These are phyloP conservation scores for Dacryopinax spathularia DNA, from an alignment of 768 basidiomycete species.

Conservation along the genomic window DNA sequence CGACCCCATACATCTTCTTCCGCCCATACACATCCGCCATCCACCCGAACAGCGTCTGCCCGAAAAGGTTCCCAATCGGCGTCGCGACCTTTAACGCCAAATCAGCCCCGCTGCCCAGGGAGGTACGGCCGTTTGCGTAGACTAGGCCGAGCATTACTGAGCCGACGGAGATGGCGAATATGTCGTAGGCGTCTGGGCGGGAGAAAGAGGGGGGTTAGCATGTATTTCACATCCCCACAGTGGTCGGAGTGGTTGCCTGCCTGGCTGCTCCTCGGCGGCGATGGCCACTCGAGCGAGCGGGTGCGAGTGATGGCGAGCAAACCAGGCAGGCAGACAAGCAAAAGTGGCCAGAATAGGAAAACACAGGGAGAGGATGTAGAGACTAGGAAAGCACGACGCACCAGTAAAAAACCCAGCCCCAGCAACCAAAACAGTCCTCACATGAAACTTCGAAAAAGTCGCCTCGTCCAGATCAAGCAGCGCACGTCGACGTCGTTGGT, in stretches of 20 bases:
- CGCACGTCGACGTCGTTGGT: slow-evolving; percentile 6
- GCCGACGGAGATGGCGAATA: slow-evolving; percentile 20
- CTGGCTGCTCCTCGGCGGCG: no score
- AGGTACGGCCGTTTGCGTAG: slow-evolving; percentile 4
- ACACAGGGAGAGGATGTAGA: neutral
- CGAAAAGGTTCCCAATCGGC: slow-evolving; percentile 25
- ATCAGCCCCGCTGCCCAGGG: slow-evolving; percentile 13
- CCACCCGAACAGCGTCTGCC: slow-evolving; percentile 25
- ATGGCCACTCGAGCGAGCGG: no score
- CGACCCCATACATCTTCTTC: slow-evolving; percentile 33
- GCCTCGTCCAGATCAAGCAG: slow-evolving; percentile 12
- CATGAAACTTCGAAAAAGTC: slow-evolving; percentile 7
- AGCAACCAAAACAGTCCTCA: neutral
- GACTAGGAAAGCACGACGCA: neutral
- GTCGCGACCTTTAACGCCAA: slow-evolving; percentile 26
- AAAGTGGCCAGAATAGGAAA: neutral
- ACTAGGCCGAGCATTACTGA: slow-evolving; percentile 13
- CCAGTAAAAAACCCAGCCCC: slow-evolving; percentile 12
- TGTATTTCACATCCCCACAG: no score
- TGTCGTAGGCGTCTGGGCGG: slow-evolving; percentile 20
- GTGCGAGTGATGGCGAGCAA: no score
- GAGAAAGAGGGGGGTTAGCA: no score
- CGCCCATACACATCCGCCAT: slow-evolving; percentile 25
- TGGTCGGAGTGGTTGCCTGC: no score
- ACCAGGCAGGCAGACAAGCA: no score